Conservation (phyloP, 2,329 filamentous ascomycete genomes). For the Colletotrichum sp. region DNA sequence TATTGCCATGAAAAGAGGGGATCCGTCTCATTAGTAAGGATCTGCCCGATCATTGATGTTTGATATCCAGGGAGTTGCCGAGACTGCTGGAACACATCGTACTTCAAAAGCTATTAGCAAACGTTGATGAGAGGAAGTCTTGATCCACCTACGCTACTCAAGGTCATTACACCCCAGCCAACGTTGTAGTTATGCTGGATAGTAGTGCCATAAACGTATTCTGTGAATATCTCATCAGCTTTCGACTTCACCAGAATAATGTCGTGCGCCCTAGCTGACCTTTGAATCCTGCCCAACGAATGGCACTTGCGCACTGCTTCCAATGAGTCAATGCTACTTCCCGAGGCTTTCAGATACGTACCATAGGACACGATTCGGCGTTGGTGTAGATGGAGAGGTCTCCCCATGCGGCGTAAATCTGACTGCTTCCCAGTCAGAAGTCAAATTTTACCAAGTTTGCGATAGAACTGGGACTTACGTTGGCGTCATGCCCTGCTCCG, state of each 20-base stretch:
- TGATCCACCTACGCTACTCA: neutral
- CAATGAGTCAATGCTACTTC: neutral
- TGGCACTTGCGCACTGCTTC: slow-evolving; percentile 54
- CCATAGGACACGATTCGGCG: slow-evolving; percentile 61
- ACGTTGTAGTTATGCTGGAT: slow-evolving; percentile 46
- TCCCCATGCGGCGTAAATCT: slow-evolving; percentile 48
- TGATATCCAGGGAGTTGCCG: slow-evolving; percentile 32
- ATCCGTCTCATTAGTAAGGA: slow-evolving; percentile 60
- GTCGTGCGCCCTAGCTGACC: neutral
- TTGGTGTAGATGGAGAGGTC: slow-evolving; percentile 59
- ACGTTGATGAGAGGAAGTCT: fast-evolving
- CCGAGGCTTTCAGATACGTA: neutral
- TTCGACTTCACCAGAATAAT: neutral
- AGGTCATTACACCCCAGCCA: slow-evolving; percentile 5
- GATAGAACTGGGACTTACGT: neutral
- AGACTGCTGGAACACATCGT: slow-evolving; percentile 51
- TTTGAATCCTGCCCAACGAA: slow-evolving; percentile 59
- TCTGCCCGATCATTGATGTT: slow-evolving; percentile 45
- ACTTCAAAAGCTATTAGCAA: slow-evolving; percentile 35
- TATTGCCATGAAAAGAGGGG: slow-evolving; percentile 60
- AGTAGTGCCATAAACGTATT: slow-evolving; percentile 59
- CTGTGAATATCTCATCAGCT: slow-evolving; percentile 23
- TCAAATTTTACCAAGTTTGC: fast-evolving
- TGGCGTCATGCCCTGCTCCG: slow-evolving; percentile 7
- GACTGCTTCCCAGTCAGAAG: neutral